Conservation (phyloP, 176 grass and related monocot genomes). For the Secale cereale region DNA sequence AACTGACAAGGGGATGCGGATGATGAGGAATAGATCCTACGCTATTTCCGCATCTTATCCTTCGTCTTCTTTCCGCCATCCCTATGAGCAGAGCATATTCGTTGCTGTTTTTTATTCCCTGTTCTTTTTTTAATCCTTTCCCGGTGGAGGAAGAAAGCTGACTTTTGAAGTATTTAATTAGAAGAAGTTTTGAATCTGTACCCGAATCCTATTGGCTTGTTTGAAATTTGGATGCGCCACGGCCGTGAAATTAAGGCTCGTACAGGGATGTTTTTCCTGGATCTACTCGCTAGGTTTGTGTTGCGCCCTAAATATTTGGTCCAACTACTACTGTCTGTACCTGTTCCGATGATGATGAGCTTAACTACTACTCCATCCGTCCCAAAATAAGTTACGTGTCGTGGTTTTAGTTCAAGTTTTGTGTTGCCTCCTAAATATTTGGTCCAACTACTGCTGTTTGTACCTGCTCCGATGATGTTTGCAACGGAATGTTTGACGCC, state of each 20-base stretch:
- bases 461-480: background rate
- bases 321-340: background rate
- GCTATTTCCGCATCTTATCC: background rate
- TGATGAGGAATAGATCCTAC: background rate
- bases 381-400: too few relatives aligned
- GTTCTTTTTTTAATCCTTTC: constrained; percentile 2
- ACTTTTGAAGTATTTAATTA: background rate
- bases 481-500: background rate
- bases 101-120: background rate
- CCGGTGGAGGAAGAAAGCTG: background rate
- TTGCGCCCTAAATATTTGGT: background rate
- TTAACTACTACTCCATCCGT: too few relatives aligned
- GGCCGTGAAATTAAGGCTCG: background rate
- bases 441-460: background rate
- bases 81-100: constrained; percentile 4
- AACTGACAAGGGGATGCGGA: background rate
- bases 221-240: background rate
- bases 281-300: background rate
- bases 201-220: background rate
- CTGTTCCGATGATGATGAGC: background rate
- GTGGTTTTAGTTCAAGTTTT: too few relatives aligned
- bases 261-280: background rate
- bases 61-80: background rate
- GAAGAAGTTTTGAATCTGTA: background rate
- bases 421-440: background rate